These are phyloP conservation scores for Solanum virginianum DNA, from an alignment of 257 asterid species.

Conservation along the genomic window DNA sequence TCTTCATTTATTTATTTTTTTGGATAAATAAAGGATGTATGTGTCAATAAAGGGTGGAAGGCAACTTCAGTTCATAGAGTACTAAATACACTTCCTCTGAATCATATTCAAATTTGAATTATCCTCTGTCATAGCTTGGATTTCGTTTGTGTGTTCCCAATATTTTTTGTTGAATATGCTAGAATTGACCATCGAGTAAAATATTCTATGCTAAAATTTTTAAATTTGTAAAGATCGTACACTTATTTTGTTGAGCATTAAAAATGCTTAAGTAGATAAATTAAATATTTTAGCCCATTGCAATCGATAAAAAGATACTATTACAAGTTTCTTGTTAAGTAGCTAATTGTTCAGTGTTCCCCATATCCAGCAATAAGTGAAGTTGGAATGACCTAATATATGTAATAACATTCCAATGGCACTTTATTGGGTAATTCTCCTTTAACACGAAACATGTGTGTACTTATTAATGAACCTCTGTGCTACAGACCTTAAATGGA, in stretches of 20 bases:
- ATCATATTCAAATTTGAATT: not conserved
- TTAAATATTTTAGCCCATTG: not conserved
- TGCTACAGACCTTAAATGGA: not conserved
- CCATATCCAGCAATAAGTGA: not conserved
- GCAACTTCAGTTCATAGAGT: not conserved
- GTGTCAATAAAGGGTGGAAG: not conserved
- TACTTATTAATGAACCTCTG: not conserved
- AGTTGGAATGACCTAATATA: not conserved
- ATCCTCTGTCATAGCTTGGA: not conserved
- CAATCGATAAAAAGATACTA: not conserved
- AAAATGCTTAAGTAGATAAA: not conserved
- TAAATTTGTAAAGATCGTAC: not conserved
- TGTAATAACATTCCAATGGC: not conserved
- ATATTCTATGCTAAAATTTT: not conserved
- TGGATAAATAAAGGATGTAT: not conserved
- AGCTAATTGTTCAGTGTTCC: not conserved
- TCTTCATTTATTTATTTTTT: not conserved
- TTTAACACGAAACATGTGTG: not conserved
- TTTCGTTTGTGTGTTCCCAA: not conserved
- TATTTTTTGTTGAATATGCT: not conserved
- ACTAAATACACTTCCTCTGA: not conserved
- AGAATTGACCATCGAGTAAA: not conserved
- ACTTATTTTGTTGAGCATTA: not conserved
- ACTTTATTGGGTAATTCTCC: not conserved
- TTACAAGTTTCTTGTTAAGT: not conserved